Conservation (phyloP, 2,329 filamentous ascomycete species). For the Metarhizium guizhouense region DNA sequence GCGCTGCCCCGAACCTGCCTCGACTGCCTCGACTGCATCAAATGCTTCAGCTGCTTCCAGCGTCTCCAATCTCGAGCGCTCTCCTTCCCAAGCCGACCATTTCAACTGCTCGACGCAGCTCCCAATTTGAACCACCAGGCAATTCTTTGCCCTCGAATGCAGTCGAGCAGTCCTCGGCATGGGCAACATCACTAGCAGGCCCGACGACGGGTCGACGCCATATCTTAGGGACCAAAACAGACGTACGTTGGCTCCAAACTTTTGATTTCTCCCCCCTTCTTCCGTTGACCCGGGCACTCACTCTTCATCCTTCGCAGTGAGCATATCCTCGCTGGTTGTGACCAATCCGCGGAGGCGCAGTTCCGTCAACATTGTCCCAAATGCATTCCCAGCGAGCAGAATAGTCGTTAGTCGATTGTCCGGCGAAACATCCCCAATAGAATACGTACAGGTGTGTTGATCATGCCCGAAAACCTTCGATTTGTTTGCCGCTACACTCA, state of each 20-base stretch:
- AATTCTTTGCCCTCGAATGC: constrained; percentile 6
- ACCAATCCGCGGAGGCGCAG: constrained; percentile 71
- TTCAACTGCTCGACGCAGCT: background rate
- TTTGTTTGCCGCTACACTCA: background rate
- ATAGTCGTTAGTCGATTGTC: constrained; percentile 62
- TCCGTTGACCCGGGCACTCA: constrained; percentile 8
- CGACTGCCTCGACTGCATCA: background rate
- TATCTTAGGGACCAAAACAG: constrained; percentile 87
- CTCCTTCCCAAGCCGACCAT: background rate
- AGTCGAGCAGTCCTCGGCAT: constrained; percentile 43
- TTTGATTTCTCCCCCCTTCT: background rate
- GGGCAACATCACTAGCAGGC: constrained; percentile 86
- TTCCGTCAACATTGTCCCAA: constrained; percentile 71
- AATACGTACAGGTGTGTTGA: constrained; percentile 77
- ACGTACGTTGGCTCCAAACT: constrained; percentile 49
- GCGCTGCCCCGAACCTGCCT: background rate
- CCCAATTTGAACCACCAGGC: background rate
- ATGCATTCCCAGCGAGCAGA: constrained; percentile 77
- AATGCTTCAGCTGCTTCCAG: background rate
- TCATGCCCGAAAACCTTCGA: background rate
- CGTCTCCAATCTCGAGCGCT: background rate
- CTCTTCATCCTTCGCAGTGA: constrained; percentile 48
- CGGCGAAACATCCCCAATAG: constrained; percentile 68
- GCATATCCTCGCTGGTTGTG: constrained; percentile 74
- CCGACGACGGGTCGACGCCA: constrained; percentile 71